phyloP scores from a whole-genome alignment of 495 filamentous ascomycete species.

The Clohesyomyces aquaticus region DNA sequence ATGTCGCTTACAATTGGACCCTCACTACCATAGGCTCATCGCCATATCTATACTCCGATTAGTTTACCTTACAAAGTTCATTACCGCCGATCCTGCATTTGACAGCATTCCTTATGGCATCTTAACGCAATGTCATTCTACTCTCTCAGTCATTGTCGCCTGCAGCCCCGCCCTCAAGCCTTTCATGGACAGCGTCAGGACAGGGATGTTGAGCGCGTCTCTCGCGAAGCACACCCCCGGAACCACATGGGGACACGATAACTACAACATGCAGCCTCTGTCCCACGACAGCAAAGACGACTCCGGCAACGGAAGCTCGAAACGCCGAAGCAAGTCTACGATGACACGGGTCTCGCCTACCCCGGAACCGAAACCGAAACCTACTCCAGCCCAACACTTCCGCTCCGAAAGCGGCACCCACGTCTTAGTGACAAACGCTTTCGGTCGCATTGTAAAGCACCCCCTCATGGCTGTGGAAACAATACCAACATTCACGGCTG shows the following conservation, averaged over 20 bases:
- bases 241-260: constrained; percentile 17
- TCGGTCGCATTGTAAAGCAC: constrained; percentile 1
- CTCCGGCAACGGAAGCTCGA: not conserved
- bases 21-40: constrained; percentile 11
- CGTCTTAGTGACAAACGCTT: not conserved
- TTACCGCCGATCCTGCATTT: constrained; percentile 13
- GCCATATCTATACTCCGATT: constrained; percentile 15
- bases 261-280: constrained; percentile 19
- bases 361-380: not conserved
- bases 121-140: constrained; percentile 24
- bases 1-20: too few relatives aligned
- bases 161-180: constrained; percentile 23
- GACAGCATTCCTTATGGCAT: constrained; percentile 21
- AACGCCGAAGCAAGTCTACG: not conserved
- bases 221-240: constrained; percentile 14
- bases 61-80: constrained; percentile 5
- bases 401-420: not conserved
- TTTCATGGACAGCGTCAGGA: constrained; percentile 17
- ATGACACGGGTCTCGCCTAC: not conserved
- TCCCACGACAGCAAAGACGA: constrained; percentile 12
- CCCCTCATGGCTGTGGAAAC: not conserved
- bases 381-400: not conserved
- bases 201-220: constrained; percentile 20
- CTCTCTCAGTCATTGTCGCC: constrained; percentile 26
- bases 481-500: not conserved